Conservation (phyloP, 306 rosid genomes). For the Amphicarpaea edgeworthii region DNA sequence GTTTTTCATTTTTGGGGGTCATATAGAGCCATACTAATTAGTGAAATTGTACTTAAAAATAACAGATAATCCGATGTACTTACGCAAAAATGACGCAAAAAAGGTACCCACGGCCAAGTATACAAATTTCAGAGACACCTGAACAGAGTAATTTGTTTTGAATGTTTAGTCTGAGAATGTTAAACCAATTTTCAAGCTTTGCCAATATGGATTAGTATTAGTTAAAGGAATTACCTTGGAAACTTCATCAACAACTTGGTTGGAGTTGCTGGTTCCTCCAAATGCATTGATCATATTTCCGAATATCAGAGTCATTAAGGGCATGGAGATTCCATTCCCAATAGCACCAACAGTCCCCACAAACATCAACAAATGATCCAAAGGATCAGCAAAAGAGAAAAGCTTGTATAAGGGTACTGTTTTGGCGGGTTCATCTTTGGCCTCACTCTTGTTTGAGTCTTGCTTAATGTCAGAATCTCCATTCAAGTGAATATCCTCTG, state of each 20-base stretch:
- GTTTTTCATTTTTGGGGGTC: background rate
- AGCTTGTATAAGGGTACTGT: slow-evolving; percentile 63
- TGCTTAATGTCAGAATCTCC: slow-evolving; percentile 12
- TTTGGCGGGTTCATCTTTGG: slow-evolving; percentile 39
- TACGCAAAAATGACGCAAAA: slow-evolving; percentile 67
- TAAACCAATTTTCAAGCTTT: background rate
- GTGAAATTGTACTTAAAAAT: background rate
- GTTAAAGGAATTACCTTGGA: slow-evolving; percentile 56
- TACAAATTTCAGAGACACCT: slow-evolving; percentile 64
- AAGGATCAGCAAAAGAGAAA: slow-evolving; percentile 68
- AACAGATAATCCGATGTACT: slow-evolving; percentile 40
- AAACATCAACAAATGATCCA: slow-evolving; percentile 60
- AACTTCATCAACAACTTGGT: slow-evolving; percentile 48
- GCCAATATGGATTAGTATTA: background rate
- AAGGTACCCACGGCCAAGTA: slow-evolving; percentile 70
- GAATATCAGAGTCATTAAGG: slow-evolving; percentile 58
- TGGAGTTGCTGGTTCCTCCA: slow-evolving; percentile 48
- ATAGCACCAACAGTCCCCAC: slow-evolving; percentile 61
- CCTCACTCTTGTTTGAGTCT: slow-evolving; percentile 39
- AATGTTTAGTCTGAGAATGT: slow-evolving; percentile 3
- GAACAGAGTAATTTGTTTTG: slow-evolving; percentile 8
- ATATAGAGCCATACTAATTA: slow-evolving; percentile 7
- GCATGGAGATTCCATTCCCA: slow-evolving; percentile 61
- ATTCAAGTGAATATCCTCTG: background rate
- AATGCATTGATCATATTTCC: slow-evolving; percentile 62